Evolutionary conservation across 805 yeast genomes (phyloP), one percentile per base, ranked within the genome.

Genomic region (Wickerhamomyces sydowiorum): DNA sequence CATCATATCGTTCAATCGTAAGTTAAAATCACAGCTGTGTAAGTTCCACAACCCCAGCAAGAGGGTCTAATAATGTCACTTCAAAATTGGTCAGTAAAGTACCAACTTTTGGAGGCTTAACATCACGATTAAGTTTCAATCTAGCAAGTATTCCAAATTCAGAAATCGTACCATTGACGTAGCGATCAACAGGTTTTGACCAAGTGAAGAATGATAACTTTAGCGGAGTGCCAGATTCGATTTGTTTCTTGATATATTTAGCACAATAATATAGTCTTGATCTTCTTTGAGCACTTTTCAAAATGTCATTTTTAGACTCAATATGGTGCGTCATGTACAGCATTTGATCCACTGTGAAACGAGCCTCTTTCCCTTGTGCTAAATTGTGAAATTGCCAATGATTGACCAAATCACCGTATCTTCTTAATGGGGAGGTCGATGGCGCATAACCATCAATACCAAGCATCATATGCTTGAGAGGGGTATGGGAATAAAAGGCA

Each of bases 401-500:
- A 53, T 82, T 82, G 8, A 89, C 59, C 46, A 89, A 61, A 59
- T 91, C 98, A 7, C 84, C 80, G 50, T 76, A 84, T 49, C 98
- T 69, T 58, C 98, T 71, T 48, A 93, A 66, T 2, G 99, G 98
- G 0, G 97, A 89, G 0, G 98, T 90, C 8, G 86, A 82, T 17
- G 87, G 84, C 5, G 83, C 70, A 54, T 90, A 88, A 6, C 65
- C 57, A 0, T 62, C 59, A 8, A 86, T 61, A 4, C 90, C 95
- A 22, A 88, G 61, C 48, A 84, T 76, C 19, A 69, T 66, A 61
- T 89, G 96, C 1, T 52, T 55, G 0, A 51, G 47, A 1, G 85
- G 75, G 1, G 43, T 38, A 0, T 73, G 59, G 2, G 78, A 65
- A 36, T 75, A 69, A 29, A 65, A 67, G 4, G 91, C 82, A 17